These are phyloP conservation scores for Lanmaoa pseudosensibilis DNA, from an alignment of 768 basidiomycete genomes.

Conservation along the genomic window DNA sequence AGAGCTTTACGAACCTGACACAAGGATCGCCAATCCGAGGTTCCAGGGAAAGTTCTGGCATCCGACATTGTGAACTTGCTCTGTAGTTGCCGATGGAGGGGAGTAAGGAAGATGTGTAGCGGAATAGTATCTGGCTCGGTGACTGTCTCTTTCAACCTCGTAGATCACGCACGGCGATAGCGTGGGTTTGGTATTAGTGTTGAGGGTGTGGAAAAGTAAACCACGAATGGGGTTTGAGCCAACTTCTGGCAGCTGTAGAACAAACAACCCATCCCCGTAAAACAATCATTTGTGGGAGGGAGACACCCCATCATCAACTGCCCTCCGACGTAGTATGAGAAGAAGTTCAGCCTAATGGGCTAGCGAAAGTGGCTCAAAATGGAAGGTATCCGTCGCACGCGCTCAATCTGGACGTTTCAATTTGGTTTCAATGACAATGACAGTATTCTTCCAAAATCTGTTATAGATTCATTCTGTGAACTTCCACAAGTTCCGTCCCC, in stretches of 20 bases:
- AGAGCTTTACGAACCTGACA: slow-evolving; percentile 19
- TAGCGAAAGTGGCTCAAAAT: too few relatives aligned
- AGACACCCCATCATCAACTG: too few relatives aligned
- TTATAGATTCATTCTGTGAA: too few relatives aligned
- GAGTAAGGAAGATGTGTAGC: neutral
- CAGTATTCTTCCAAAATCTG: neutral
- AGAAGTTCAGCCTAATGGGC: too few relatives aligned
- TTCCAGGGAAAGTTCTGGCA: neutral
- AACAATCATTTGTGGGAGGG: too few relatives aligned
- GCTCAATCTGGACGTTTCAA: too few relatives aligned
- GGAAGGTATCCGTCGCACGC: too few relatives aligned
- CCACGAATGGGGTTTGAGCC: neutral
- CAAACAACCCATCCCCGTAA: neutral
- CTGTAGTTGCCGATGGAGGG: neutral
- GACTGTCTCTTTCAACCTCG: neutral
- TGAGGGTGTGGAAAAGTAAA: too few relatives aligned
- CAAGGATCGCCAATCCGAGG: slow-evolving; percentile 22
- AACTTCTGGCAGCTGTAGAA: neutral
- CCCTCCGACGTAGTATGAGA: too few relatives aligned
- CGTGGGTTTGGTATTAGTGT: neutral
- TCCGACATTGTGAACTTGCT: slow-evolving; percentile 7
- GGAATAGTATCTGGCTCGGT: neutral
- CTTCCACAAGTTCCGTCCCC: too few relatives aligned
- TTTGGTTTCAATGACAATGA: too few relatives aligned
- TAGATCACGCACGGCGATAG: neutral